Evolutionary conservation across 345 rosid genomes (phyloP).

Genomic region (Diplotaxis tenuifolia): DNA sequence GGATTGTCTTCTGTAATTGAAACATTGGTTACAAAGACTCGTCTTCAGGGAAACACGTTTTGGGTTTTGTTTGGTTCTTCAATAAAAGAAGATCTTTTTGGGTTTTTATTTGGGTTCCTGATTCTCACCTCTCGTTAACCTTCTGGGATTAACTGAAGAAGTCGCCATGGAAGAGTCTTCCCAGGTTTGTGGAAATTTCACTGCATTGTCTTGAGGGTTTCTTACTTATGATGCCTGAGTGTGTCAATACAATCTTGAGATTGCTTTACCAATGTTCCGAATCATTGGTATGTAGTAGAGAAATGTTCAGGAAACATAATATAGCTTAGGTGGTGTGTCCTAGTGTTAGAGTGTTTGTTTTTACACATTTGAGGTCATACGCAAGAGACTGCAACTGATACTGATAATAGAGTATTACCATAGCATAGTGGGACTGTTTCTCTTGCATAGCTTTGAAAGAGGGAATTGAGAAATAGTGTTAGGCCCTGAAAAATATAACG

Average conservation of each 20-base stretch:
- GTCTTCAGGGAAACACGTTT: slow-evolving; percentile 14
- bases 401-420: neutral
- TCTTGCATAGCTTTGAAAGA: neutral
- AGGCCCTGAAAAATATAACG: neutral
- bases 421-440: neutral
- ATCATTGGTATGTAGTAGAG: neutral
- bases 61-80: slow-evolving; percentile 9
- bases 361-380: slow-evolving; percentile 1
- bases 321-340: neutral
- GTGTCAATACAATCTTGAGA: neutral
- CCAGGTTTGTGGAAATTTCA: slow-evolving; percentile 32
- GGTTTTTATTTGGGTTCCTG: neutral
- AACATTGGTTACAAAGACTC: neutral
- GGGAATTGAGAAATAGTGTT: neutral
- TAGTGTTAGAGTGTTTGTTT: slow-evolving; percentile 15
- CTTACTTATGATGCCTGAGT: neutral
- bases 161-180: slow-evolving; percentile 35
- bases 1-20: slow-evolving; percentile 4
- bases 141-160: slow-evolving; percentile 15
- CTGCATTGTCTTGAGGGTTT: neutral
- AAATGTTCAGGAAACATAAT: neutral
- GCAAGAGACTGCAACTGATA: neutral
- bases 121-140: slow-evolving; percentile 2
- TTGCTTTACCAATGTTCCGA: neutral
- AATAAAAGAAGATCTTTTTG: slow-evolving; percentile 1